Evolutionary conservation across 148 eudicot species (phyloP), one percentile per base, ranked within the genome.

Genomic region (Rhododendron ovatum): DNA sequence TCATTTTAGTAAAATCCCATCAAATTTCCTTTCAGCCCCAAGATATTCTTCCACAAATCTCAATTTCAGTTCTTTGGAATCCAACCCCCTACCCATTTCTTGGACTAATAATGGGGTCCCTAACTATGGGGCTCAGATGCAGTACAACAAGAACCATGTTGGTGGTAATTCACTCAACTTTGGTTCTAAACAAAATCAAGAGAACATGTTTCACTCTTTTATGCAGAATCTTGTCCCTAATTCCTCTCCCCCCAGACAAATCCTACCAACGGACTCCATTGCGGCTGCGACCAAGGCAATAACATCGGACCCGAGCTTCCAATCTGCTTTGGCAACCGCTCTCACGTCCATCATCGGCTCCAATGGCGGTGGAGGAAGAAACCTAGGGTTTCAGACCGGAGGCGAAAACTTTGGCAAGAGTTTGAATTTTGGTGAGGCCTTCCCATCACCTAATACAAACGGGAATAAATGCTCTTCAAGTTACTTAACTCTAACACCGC

Each of bases 211-310:
- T 73, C 94, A 92, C 39, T 71, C 88, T 35, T 88, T 87, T 79
- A 89, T 94, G 73, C 95, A 92, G 85, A 91, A 89, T 41, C 81
- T 75, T 50, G 86, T 67, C 85, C 84, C 84, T 82, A 82, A 37
- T 28, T 73, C 85, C 75, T 87, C 78, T 78, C 84, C 85, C 69
- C 87, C 74, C 51, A 89, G 86, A 47, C 91, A 88, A 33, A 69
- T 85, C 35, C 30, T 89, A n/a, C 84, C 85, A 77, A 88, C 89
- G 11, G 95, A 96, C 59, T 84, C 92, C 2, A 87, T 95, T 79
- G 93, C 93, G 20, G 96, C 95, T 71, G 98, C 98, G 61, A 95
- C 96, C 4, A 96, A 92, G 91, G 96, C 94, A 33, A 91, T 96
- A 73, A 95, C 99, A 6, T 94, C 99, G 0, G 93, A 96, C 86